Evolutionary conservation across 257 asterid species (phyloP), one percentile per base, ranked within the genome.

Genomic region (Solanum gracilifrons): DNA sequence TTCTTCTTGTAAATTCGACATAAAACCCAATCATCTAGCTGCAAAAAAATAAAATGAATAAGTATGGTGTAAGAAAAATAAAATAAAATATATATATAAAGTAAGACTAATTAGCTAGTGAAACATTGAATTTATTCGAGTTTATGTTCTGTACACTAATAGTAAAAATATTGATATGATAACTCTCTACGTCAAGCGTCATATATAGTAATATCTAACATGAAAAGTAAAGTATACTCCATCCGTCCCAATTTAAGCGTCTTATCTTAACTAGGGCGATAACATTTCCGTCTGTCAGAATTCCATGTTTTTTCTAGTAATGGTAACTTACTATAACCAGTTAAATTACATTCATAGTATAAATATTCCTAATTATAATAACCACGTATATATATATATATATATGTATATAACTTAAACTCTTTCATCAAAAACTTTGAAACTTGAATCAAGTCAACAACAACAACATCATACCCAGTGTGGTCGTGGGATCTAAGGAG

Each of bases 11-110:
- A 85, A 66, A 85, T 85, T 7, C 87, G 64, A 25, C 87, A 85
- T n/a, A 85, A 68, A 15, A 85, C 87, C 87, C 87, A 85, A 37
- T 85, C 66, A 68, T 85, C 87, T 68, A 85, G 71, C 87, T 79
- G 85, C 10, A 27, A 79, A 43, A 27, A 25, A 4, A 41, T 3
- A 21, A 13, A 32, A 55, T 8, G 36, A 20, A 33, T 35, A 10
- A 10, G 31, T 36, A 5, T 6, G 13, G 10, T 11, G 25, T 74
- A 35, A 16, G 82, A 73, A 73, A 20, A 20, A 35, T 8, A 71
- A n/a, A n/a, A n/a, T n/a, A n/a, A n/a, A n/a, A 33, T 33, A 33
- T 33, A 33, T 5, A 33, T 31, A 31, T 31, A 43, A 41, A 71
- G 13, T 71, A 7, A 1, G 5, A 74, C 9, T 9, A 51, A 16